These are phyloP conservation scores for Azolla pinnata DNA, from an alignment of 75 land plant genomes.

Conservation along the genomic window DNA sequence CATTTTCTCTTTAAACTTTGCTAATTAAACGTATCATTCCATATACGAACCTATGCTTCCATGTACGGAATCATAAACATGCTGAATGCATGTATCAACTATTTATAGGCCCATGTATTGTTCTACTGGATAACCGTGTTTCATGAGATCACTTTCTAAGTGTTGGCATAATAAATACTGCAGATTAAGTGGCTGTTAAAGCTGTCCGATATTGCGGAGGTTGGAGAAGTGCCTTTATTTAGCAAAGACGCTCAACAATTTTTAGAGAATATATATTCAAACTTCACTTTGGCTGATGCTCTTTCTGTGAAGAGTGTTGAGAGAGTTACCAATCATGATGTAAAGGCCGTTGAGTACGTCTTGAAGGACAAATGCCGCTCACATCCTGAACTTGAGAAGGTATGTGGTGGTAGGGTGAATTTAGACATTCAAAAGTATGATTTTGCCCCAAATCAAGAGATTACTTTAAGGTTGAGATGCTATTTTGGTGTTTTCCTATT, in stretches of 20 bases:
- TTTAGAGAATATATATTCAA: conserved; percentile 40
- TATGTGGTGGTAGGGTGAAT: too few relatives aligned
- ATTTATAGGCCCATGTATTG: too few relatives aligned
- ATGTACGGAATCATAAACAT: too few relatives aligned
- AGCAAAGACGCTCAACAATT: conserved; percentile 43
- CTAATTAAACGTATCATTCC: too few relatives aligned
- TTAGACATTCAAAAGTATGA: too few relatives aligned
- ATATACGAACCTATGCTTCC: too few relatives aligned
- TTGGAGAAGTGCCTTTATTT: conserved; percentile 74
- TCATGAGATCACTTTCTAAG: too few relatives aligned
- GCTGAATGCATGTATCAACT: too few relatives aligned
- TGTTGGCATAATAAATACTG: conserved; percentile 1
- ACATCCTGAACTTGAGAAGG: conserved; percentile 74
- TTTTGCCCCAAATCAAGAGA: not conserved
- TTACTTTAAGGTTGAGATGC: not conserved
- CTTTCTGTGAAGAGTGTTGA: conserved; percentile 71
- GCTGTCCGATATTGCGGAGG: conserved; percentile 60
- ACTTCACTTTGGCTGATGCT: conserved; percentile 58
- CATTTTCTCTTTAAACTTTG: too few relatives aligned
- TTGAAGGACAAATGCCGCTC: conserved; percentile 57
- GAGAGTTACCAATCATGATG: conserved; percentile 89
- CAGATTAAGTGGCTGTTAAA: conserved; percentile 83
- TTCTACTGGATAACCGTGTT: too few relatives aligned
- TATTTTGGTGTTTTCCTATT: not conserved
- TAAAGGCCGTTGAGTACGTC: conserved; percentile 92